These are phyloP conservation scores for Suhomyces ambrosiae DNA, from an alignment of 1,139 yeast genomes.

Conservation along the genomic window DNA sequence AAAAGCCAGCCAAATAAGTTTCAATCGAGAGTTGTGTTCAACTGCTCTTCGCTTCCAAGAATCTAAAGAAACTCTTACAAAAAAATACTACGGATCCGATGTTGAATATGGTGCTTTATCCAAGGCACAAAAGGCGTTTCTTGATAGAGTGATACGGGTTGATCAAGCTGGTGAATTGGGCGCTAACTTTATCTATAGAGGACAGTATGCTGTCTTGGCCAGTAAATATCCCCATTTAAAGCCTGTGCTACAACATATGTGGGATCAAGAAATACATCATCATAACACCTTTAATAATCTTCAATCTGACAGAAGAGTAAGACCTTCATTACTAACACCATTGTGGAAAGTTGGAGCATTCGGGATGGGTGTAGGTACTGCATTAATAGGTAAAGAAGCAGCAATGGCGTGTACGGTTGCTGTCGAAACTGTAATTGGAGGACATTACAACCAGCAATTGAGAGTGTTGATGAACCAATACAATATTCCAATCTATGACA, in stretches of 20 bases:
- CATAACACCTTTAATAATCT: conserved; percentile 79
- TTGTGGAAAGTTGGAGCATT: conserved; percentile 92
- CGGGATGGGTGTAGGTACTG: conserved; percentile 85
- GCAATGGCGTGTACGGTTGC: conserved; percentile 99
- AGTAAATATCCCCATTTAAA: conserved; percentile 69
- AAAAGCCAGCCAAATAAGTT: not conserved
- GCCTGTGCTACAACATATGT: conserved; percentile 86
- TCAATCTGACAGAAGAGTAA: conserved; percentile 75
- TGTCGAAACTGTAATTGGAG: conserved; percentile 97
- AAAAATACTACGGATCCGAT: conserved; percentile 25
- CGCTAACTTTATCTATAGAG: conserved; percentile 89
- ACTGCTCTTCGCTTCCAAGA: conserved; percentile 5
- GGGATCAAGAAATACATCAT: conserved; percentile 96
- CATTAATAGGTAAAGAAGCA: conserved; percentile 85
- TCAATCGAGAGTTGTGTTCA: conserved; percentile 3
- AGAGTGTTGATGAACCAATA: conserved; percentile 70
- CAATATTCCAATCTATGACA: conserved; percentile 47
- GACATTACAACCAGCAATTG: conserved; percentile 89
- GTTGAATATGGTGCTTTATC: conserved; percentile 47
- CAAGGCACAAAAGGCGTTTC: conserved; percentile 65
- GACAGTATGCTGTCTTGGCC: conserved; percentile 80
- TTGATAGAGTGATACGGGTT: conserved; percentile 80
- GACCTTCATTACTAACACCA: conserved; percentile 91
- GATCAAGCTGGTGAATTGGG: conserved; percentile 99
- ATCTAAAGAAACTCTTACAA: conserved; percentile 17